These are phyloP conservation scores for Austropuccinia psidii DNA, from an alignment of 1,284 basidiomycete genomes.

Conservation along the genomic window DNA sequence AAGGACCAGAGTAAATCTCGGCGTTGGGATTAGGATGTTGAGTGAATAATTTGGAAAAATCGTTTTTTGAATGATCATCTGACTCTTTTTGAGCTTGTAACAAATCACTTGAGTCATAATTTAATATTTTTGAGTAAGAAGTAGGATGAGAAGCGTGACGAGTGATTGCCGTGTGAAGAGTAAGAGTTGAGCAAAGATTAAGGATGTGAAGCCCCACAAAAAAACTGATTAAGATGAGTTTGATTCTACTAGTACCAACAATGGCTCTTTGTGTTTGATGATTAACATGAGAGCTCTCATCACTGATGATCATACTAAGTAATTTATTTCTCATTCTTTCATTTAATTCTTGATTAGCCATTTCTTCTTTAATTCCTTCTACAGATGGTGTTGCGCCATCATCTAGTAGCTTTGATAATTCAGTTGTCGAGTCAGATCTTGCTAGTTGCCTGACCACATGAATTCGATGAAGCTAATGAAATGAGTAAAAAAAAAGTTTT, in stretches of 20 bases:
- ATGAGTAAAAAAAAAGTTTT: background rate
- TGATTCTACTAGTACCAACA: conserved; percentile 26
- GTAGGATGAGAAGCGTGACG: conserved; percentile 51
- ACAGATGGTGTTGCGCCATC: conserved; percentile 28
- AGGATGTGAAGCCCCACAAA: conserved; percentile 83
- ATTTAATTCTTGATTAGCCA: conserved; percentile 31
- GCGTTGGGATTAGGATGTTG: conserved; percentile 12
- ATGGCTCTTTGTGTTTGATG: background rate
- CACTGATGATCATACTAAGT: conserved; percentile 12
- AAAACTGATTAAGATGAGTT: conserved; percentile 47
- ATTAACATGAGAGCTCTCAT: background rate
- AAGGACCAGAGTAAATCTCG: background rate
- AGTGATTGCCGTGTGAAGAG: conserved; percentile 61
- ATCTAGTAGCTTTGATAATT: conserved; percentile 29
- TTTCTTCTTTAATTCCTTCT: conserved; percentile 13
- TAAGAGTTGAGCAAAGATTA: conserved; percentile 87
- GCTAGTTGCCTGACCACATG: conserved; percentile 23
- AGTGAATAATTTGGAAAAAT: too few species aligned
- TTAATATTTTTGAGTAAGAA: background rate
- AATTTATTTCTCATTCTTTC: conserved; percentile 16
- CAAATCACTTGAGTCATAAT: background rate
- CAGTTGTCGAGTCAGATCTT: conserved; percentile 20
- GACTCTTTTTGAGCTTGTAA: background rate
- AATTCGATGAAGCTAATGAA: conserved; percentile 26
- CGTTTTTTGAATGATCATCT: too few species aligned